Conservation (phyloP, 2,329 filamentous ascomycete species). For the Aspergillus fumigatiaffinis region DNA sequence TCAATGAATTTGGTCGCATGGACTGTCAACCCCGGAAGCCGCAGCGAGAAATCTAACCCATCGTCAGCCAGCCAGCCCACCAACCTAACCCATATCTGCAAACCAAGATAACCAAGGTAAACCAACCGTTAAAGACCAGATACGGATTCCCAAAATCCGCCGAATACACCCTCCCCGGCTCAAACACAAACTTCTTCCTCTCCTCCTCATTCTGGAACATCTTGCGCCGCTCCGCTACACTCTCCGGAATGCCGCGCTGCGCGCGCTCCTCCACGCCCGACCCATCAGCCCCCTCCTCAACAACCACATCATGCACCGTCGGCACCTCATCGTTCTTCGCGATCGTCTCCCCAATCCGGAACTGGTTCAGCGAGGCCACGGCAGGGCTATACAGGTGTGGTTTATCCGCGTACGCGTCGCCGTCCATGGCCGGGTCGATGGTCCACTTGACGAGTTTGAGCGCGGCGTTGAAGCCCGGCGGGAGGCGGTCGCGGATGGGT, state of each 20-base stretch:
- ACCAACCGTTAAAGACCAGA: slow-evolving; percentile 71
- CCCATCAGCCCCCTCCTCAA: slow-evolving; percentile 65
- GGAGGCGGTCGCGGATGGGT: slow-evolving; percentile 79
- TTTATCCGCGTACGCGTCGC: slow-evolving; percentile 80
- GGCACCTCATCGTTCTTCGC: slow-evolving; percentile 25
- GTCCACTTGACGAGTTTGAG: slow-evolving; percentile 84
- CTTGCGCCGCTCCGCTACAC: slow-evolving; percentile 55
- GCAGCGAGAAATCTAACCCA: slow-evolving; percentile 34
- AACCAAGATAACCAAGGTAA: not conserved
- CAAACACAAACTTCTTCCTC: slow-evolving; percentile 57
- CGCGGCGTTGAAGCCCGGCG: slow-evolving; percentile 79
- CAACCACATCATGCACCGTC: slow-evolving; percentile 48
- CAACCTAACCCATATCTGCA: not conserved
- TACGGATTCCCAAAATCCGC: slow-evolving; percentile 88
- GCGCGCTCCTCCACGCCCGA: slow-evolving; percentile 45
- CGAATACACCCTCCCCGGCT: slow-evolving; percentile 58
- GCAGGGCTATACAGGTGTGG: slow-evolving; percentile 84
- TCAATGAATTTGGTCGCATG: slow-evolving; percentile 39
- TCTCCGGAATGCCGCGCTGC: slow-evolving; percentile 49
- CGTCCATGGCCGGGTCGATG: slow-evolving; percentile 86
- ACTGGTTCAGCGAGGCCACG: slow-evolving; percentile 71
- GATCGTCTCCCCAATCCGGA: slow-evolving; percentile 59
- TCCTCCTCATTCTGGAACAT: slow-evolving; percentile 56
- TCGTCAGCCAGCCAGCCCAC: not conserved
- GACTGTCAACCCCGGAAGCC: slow-evolving; percentile 34